A percentile compares a stretch with the other conserved stretches of the same genome.
Evolutionary conservation across 768 basidiomycete genomes (phyloP).

Genomic region (Sporobolomyces pararoseus): DNA sequence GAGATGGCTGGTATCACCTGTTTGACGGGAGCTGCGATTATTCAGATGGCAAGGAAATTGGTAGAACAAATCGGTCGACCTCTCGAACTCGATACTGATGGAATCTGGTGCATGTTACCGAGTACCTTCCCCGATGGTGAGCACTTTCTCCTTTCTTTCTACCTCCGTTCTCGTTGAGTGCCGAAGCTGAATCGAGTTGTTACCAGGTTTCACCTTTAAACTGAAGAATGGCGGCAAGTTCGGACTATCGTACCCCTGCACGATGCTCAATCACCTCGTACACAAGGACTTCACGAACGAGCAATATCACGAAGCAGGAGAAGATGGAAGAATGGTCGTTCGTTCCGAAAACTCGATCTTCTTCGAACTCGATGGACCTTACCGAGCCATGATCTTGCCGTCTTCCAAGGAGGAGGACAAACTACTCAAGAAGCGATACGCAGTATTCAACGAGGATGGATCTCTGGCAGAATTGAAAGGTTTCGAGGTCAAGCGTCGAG

Average conservation of each 20-base stretch:
- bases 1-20: conserved; percentile 99
- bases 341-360: conserved; percentile 98
- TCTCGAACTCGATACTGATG: conserved; percentile 95
- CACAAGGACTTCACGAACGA: conserved; percentile 93
- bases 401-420: conserved; percentile 99
- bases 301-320: conserved; percentile 84
- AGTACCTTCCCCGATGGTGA: conserved; percentile 81
- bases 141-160: not conserved
- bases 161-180: not conserved
- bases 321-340: conserved; percentile 74
- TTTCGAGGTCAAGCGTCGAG: conserved; percentile 96
- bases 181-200: no score
- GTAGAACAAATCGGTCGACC: conserved; percentile 98
- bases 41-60: conserved; percentile 94
- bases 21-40: conserved; percentile 92
- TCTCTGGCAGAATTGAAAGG: conserved; percentile 97
- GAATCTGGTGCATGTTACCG: conserved; percentile 99
- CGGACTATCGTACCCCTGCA: conserved; percentile 91
- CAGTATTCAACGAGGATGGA: conserved; percentile 97
- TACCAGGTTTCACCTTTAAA: conserved; percentile 82
- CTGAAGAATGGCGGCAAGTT: conserved; percentile 80
- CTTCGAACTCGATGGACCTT: conserved; percentile 97
- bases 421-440: conserved; percentile 94
- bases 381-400: conserved; percentile 97
- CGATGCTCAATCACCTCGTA: conserved; percentile 98